A percentile compares a stretch with the other conserved stretches of the same genome.
Conservation (phyloP, 495 filamentous ascomycete species). For the Xylaria sp. region DNA sequence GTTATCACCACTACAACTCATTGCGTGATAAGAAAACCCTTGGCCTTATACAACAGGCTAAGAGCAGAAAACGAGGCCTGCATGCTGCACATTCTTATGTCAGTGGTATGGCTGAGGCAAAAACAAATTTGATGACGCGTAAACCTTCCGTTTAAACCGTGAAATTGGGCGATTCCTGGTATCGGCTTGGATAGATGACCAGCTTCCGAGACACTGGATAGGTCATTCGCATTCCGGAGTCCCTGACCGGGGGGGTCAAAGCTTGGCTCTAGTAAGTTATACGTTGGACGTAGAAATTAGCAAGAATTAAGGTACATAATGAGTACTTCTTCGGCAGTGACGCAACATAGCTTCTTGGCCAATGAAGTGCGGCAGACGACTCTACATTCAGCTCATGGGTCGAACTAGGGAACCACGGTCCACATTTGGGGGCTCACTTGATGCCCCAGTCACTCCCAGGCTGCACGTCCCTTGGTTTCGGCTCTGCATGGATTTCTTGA, state of each 20-base stretch:
- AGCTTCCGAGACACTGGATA: neutral
- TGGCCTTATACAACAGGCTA: neutral
- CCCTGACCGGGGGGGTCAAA: neutral
- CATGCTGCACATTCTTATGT: neutral
- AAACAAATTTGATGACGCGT: neutral
- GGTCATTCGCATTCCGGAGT: conserved; percentile 1
- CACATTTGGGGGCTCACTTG: neutral
- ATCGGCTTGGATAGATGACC: neutral
- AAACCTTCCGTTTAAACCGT: neutral
- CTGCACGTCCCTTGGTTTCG: neutral
- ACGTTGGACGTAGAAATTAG: neutral
- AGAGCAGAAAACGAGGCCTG: neutral
- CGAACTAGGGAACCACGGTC: neutral
- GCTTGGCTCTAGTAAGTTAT: neutral
- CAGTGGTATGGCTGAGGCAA: neutral
- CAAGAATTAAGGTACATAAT: neutral
- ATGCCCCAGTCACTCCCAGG: neutral
- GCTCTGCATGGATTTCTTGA: neutral
- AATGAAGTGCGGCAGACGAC: no score
- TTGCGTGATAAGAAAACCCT: neutral
- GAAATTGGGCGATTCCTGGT: neutral
- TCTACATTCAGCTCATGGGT: neutral
- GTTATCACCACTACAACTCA: neutral
- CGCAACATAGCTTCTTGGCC: neutral
- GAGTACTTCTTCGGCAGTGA: neutral